Percentiles rank a stretch among this genome's conserved stretches.
Conservation (phyloP, 2,329 filamentous ascomycete genomes). For the Emergomyces orientalis region DNA sequence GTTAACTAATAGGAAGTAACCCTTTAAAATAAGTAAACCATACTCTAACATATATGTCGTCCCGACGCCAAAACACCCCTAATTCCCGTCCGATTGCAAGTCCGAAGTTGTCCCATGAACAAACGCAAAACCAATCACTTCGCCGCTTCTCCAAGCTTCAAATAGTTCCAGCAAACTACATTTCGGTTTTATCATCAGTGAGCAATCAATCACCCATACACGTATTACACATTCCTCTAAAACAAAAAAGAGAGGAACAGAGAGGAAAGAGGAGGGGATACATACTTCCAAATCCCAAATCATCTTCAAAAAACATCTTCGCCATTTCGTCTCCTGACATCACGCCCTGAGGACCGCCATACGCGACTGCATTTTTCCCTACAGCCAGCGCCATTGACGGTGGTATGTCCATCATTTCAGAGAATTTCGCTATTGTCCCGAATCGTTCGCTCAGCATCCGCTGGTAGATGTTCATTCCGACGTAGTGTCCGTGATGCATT, state of each 20-base stretch:
- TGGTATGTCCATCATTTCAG: slow-evolving; percentile 44
- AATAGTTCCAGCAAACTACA: slow-evolving; percentile 27
- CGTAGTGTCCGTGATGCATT: slow-evolving; percentile 58
- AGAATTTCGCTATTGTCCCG: slow-evolving; percentile 36
- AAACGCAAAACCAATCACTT: not conserved
- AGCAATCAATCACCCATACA: too few species aligned
- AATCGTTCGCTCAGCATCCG: slow-evolving; percentile 34
- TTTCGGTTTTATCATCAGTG: slow-evolving; percentile 3
- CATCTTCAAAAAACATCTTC: slow-evolving; percentile 54
- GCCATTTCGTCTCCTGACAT: slow-evolving; percentile 53
- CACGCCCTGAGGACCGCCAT: slow-evolving; percentile 47
- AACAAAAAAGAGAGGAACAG: not conserved
- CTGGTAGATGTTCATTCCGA: slow-evolving; percentile 57
- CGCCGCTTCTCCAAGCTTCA: slow-evolving; percentile 10
- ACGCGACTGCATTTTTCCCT: slow-evolving; percentile 57
- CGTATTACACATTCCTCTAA: not conserved
- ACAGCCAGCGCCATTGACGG: slow-evolving; percentile 61
- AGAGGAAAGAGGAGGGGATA: not conserved
- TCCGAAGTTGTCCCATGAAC: not conserved
- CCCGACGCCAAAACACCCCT: not conserved
- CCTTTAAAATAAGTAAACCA: not conserved
- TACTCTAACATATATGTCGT: not conserved
- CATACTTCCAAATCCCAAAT: slow-evolving; percentile 48
- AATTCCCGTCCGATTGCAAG: not conserved
- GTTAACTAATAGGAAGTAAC: not conserved